Conservation (phyloP, 2,329 filamentous ascomycete genomes). For the Ramularia collo-cygni region DNA sequence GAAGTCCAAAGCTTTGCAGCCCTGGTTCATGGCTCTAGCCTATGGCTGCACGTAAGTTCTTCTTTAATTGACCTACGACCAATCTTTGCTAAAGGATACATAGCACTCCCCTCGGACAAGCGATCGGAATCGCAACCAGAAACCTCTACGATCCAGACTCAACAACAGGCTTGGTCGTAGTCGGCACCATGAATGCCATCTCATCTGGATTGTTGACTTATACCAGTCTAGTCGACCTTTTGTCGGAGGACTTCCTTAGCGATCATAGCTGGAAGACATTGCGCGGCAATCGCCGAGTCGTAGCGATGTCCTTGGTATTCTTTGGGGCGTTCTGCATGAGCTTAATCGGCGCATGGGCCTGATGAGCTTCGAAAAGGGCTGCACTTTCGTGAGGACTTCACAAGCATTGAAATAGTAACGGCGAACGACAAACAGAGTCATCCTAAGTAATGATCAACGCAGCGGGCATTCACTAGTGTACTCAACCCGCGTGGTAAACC, state of each 20-base stretch:
- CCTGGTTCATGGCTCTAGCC: constrained; percentile 59
- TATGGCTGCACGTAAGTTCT: constrained; percentile 45
- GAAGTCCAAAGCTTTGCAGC: constrained; percentile 54
- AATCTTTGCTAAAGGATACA: too few species aligned
- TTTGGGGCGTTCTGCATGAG: constrained; percentile 55
- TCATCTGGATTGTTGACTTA: constrained; percentile 41
- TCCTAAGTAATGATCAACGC: too few species aligned
- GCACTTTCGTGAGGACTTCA: too few species aligned
- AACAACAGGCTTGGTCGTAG: constrained; percentile 36
- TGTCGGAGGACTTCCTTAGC: constrained; percentile 47
- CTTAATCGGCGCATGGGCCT: constrained; percentile 58
- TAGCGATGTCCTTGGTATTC: constrained; percentile 54
- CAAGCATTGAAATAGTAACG: too few species aligned
- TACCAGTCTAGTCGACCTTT: constrained; percentile 39
- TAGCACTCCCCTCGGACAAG: constrained; percentile 38
- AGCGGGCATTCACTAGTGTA: too few species aligned
- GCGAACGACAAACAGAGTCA: too few species aligned
- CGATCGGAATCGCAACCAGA: constrained; percentile 37
- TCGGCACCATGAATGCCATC: constrained; percentile 43
- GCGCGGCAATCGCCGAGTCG: constrained; percentile 48
- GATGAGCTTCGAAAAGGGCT: too few species aligned
- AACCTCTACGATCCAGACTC: constrained; percentile 38
- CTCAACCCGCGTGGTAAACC: too few species aligned
- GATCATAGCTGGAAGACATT: constrained; percentile 55
- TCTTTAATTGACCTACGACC: background rate